phyloP scores from a whole-genome alignment of 805 yeast genomes.

The Metschnikowia similis region DNA sequence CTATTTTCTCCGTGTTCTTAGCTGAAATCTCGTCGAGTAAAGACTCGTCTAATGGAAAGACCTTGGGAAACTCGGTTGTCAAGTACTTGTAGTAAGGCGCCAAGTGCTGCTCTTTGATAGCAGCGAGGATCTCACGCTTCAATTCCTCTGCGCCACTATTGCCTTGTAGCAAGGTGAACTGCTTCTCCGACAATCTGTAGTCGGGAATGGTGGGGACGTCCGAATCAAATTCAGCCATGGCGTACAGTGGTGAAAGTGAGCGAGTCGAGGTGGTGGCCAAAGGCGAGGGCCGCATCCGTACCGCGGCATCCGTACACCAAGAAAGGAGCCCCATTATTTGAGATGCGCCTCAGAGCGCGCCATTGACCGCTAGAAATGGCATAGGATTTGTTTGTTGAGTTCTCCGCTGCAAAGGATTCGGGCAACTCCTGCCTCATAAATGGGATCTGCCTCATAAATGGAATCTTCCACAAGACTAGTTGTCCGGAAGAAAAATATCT shows the following conservation, averaged over 20 bases:
- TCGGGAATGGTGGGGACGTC: constrained; percentile 70
- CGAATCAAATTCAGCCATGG: constrained; percentile 33
- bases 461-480: too few relatives aligned
- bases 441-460: too few relatives aligned
- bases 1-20: constrained; percentile 54
- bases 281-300: background rate
- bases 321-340: too few relatives aligned
- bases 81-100: constrained; percentile 82
- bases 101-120: constrained; percentile 58
- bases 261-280: constrained; percentile 5
- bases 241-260: constrained; percentile 1
- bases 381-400: too few relatives aligned
- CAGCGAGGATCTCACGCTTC: constrained; percentile 42
- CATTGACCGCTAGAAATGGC: too few relatives aligned
- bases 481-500: too few relatives aligned
- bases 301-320: background rate
- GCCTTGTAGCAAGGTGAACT: constrained; percentile 54
- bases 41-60: constrained; percentile 55
- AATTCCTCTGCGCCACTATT: constrained; percentile 30
- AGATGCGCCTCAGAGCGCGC: too few relatives aligned
- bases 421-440: too few relatives aligned
- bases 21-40: constrained; percentile 48
- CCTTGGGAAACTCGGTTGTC: constrained; percentile 26
- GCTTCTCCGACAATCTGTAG: constrained; percentile 73
- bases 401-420: too few relatives aligned